Evolutionary conservation across 306 rosid genomes (phyloP).

Genomic region (Prunus kanzakura): DNA sequence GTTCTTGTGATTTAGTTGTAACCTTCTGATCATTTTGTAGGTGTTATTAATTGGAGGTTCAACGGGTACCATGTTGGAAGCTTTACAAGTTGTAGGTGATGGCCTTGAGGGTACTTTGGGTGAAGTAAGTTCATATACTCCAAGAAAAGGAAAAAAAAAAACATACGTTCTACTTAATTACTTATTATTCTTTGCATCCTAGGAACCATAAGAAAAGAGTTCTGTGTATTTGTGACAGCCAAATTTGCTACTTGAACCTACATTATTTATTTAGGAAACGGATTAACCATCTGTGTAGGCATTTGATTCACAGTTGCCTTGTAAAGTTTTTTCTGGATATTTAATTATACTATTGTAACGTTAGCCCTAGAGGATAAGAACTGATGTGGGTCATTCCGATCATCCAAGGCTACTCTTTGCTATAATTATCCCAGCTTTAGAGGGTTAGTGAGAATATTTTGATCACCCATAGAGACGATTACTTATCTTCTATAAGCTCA

Average conservation of each 20-base stretch:
- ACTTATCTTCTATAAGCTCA: background rate
- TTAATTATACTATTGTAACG: background rate
- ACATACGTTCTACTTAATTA: slow-evolving; percentile 4
- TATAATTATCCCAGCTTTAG: background rate
- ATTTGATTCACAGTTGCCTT: background rate
- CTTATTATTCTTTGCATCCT: background rate
- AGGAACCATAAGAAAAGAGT: background rate
- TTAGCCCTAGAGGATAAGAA: background rate
- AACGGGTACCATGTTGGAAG: slow-evolving; percentile 95
- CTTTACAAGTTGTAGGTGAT: slow-evolving; percentile 87
- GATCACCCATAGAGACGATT: background rate
- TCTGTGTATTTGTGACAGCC: background rate
- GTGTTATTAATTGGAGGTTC: slow-evolving; percentile 97
- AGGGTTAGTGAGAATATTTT: background rate
- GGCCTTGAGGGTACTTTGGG: slow-evolving; percentile 51
- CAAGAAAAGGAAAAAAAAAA: background rate
- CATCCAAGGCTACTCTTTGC: background rate
- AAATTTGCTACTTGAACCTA: background rate
- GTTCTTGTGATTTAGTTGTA: slow-evolving; percentile 8
- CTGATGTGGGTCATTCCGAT: background rate
- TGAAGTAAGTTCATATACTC: slow-evolving; percentile 49
- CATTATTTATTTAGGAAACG: background rate
- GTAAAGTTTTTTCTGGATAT: background rate
- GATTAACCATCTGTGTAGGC: background rate
- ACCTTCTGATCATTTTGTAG: slow-evolving; percentile 40